Conservation (phyloP, 371 early-diverging fungal genomes). For the Fennellomyces sp. region DNA sequence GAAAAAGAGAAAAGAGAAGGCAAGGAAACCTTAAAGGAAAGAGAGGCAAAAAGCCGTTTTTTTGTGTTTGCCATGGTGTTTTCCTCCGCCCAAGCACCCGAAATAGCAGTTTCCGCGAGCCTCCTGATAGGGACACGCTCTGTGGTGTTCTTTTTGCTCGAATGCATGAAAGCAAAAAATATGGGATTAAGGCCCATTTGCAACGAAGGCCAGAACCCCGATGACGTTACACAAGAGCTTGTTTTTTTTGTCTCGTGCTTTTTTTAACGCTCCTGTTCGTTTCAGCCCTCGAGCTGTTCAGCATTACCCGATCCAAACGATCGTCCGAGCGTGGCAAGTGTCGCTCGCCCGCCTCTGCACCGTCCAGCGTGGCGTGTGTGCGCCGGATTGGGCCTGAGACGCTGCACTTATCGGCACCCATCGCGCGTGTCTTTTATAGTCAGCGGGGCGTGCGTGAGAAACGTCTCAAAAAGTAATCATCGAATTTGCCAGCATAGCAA, state of each 20-base stretch:
- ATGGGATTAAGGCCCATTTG: neutral
- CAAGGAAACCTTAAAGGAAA: slow-evolving; percentile 2
- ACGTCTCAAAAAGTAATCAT: no score
- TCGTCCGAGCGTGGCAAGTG: no score
- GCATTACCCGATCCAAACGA: no score
- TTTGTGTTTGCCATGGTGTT: no score
- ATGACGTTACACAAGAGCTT: slow-evolving; percentile 3
- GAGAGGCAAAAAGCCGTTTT: neutral
- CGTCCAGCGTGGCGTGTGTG: no score
- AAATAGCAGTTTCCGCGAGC: neutral
- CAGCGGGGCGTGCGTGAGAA: no score
- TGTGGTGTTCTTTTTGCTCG: no score
- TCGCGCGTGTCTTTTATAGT: no score
- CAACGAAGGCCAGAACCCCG: slow-evolving; percentile 2
- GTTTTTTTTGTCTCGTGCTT: slow-evolving; percentile 3
- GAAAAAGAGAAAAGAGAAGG: neutral
- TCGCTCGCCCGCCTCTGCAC: no score
- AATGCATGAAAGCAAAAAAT: neutral
- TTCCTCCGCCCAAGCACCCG: neutral
- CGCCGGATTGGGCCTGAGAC: no score
- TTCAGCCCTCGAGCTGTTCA: slow-evolving; percentile 4
- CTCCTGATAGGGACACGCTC: neutral
- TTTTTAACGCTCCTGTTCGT: neutral
- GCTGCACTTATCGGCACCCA: no score
- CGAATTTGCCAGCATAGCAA: no score